A percentile compares a stretch with the other conserved stretches of the same genome.
phyloP scores from a whole-genome alignment of 202 grass and related monocot genomes.

The Panicum hallii region DNA sequence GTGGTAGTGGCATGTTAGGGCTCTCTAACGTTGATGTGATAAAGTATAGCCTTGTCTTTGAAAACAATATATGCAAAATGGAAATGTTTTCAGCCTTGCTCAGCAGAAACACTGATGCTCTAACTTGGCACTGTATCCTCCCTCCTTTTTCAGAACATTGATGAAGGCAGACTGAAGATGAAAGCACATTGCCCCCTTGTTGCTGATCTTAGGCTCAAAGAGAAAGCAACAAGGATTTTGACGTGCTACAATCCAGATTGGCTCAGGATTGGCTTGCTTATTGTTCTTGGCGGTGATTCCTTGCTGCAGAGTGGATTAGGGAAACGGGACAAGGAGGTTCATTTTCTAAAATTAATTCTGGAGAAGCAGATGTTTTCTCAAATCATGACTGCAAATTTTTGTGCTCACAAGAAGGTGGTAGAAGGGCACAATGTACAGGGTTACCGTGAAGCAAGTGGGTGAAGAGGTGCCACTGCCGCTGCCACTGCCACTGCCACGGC shows the following conservation, averaged over 20 bases:
- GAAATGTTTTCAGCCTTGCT: slow-evolving; percentile 3
- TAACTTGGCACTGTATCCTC: neutral
- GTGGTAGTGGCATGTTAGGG: neutral
- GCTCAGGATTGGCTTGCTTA: slow-evolving; percentile 73
- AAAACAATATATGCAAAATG: slow-evolving; percentile 1
- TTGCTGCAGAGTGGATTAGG: slow-evolving; percentile 44
- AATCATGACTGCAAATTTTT: slow-evolving; percentile 43
- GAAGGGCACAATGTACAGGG: slow-evolving; percentile 42
- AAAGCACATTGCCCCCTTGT: slow-evolving; percentile 61
- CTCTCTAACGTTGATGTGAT: neutral
- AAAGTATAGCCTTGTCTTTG: neutral
- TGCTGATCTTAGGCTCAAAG: slow-evolving; percentile 67
- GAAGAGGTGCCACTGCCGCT: slow-evolving; percentile 46
- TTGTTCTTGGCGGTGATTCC: slow-evolving; percentile 65
- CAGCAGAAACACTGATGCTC: neutral
- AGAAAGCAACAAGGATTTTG: slow-evolving; percentile 58
- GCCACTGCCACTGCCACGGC: slow-evolving; percentile 19
- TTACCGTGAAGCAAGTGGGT: slow-evolving; percentile 41
- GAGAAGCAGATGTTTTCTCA: slow-evolving; percentile 67
- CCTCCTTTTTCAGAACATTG: slow-evolving; percentile 60
- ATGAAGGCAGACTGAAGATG: slow-evolving; percentile 67
- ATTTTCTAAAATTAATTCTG: slow-evolving; percentile 64
- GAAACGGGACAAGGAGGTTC: slow-evolving; percentile 53
- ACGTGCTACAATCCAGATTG: slow-evolving; percentile 68
- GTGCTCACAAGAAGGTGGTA: slow-evolving; percentile 49